Evolutionary conservation across 1,284 basidiomycete species (phyloP), one percentile per base, ranked within the genome.

Genomic region (Leccinum subatratum): DNA sequence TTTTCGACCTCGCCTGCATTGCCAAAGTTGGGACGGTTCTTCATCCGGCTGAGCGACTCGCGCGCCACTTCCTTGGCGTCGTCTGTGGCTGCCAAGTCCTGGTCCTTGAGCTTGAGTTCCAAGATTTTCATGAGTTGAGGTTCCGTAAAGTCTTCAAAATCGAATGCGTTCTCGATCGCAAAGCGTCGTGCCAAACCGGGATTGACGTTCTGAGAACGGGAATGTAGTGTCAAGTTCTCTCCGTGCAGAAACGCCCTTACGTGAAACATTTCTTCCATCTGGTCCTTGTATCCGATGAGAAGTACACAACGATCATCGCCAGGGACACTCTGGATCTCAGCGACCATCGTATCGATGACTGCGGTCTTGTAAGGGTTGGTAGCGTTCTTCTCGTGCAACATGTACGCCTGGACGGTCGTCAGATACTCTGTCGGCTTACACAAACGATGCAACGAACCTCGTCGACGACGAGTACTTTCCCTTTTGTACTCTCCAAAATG

Each of bases 181-280:
- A 90, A 90, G 8, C 88, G 84, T 22, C 86, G 79, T n/a, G 82
- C 76, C 6, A 88, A 76, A 5, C 88, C 88, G 6, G 87, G 85
- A 71, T 90, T 90, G 62, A 89, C 88, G 65, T 90, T 86, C 88
- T 87, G 48, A 5, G 12, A 25, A 0, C 1, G 18, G n/a, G n/a
- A 16, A n/a, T 37, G 11, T 32, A 6, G 18, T 16, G 54, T 73
- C 51, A 73, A 18, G 6, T 51, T 6, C 12, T 20, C 48, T 2
- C 5, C 8, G 22, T n/a, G 11, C 6, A 3, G 8, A 5, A 4
- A n/a, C 16, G 3, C 54, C 37, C 4, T 67, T 70, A 88, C 88
- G 78, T 88, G 86, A 71, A 90, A 90, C 88, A 90, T 90, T 25
- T 88, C 84, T 37, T 79, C 75, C 81, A 90, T 90, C 69, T 89